Evolutionary conservation across 2,329 filamentous ascomycete genomes (phyloP), one percentile per base, ranked within the genome.

Genomic region (Teratosphaeria epicoccoides): DNA sequence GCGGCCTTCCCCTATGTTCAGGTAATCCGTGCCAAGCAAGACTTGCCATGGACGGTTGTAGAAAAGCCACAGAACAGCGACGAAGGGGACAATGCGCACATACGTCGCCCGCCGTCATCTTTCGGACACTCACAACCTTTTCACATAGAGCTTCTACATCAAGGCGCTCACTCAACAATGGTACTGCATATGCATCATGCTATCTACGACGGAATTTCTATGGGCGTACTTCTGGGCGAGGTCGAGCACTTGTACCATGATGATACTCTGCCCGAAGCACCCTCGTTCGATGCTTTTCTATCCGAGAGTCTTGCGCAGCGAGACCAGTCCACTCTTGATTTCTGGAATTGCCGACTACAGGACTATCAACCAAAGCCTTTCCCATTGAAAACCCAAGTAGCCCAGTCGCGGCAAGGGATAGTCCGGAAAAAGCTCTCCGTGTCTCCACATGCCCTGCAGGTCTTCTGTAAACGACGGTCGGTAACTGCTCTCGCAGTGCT

Each of bases 191-290:
- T 82, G 59, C 89, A 95, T 60, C 90, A 96, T 68, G 87, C 88
- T 1, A 72, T 95, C 0, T 95, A 95, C 60, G 90, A 96, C 68
- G 90, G 85, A 0, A 81, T 85, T 29, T 88, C 88, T 0, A 84
- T 95, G 61, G 72, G 76, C 0, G 73, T 76, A 7, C 72, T 96
- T 0, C 76, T 91, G 23, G 67, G 78, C 0, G 89, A 95, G 61
- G 71, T 94, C 1, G 82, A 93, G 60, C 65, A 72, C 1, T 56
- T 79, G 2, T 81, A 83, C 28, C 55, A 66, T 1, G 76, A 74
- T 0, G 49, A 68, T 0, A 6, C 59, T 0, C 69, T 93, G 1
- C 67, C 71, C 0, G 55, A 25, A 11, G 20, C 71, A 0, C 65
- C 80, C 0, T 65, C 77, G 0, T 88, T 88, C 56, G 75, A 77